Percentiles rank a stretch among this genome's conserved stretches.
Evolutionary conservation across 2,329 filamentous ascomycete species (phyloP).

Genomic region (Neurospora sp.): DNA sequence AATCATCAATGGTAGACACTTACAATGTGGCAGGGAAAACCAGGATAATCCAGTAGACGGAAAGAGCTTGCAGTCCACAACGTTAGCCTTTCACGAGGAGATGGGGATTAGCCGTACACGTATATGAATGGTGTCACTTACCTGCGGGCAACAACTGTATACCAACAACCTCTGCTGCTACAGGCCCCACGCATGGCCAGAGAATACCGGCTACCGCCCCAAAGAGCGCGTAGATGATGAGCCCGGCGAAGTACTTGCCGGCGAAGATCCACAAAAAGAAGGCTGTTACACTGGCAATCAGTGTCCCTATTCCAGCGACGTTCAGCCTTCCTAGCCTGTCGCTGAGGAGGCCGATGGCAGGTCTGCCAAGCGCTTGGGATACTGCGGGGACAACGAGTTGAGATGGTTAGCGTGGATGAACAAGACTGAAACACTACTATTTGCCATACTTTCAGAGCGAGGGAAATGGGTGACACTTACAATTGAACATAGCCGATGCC

Average conservation of each 20-base stretch:
- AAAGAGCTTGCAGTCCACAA: slow-evolving; percentile 33
- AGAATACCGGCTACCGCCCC: slow-evolving; percentile 62
- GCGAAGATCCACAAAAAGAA: slow-evolving; percentile 67
- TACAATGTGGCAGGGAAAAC: slow-evolving; percentile 58
- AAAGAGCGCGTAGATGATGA: slow-evolving; percentile 61
- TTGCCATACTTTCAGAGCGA: slow-evolving; percentile 1
- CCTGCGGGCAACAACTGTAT: slow-evolving; percentile 57
- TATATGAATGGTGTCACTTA: slow-evolving; percentile 9
- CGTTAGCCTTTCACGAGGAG: neutral
- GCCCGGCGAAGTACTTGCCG: slow-evolving; percentile 49
- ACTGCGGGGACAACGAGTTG: slow-evolving; percentile 22
- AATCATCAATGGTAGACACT: neutral
- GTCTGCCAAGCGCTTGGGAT: slow-evolving; percentile 57
- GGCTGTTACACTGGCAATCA: slow-evolving; percentile 52
- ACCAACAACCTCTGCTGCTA: slow-evolving; percentile 65
- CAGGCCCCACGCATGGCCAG: slow-evolving; percentile 54
- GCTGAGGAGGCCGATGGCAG: slow-evolving; percentile 61
- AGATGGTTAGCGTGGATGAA: slow-evolving; percentile 1
- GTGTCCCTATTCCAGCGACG: slow-evolving; percentile 55
- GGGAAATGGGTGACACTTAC: slow-evolving; percentile 26
- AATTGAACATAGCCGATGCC: slow-evolving; percentile 63
- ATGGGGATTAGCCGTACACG: neutral
- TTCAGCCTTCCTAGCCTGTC: slow-evolving; percentile 64
- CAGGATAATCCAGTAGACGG: slow-evolving; percentile 61
- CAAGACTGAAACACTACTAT: neutral